Base-by-base conservation (phyloP, 192 early-diverging fungal species). In the Umbelopsis isabellina region DNA sequence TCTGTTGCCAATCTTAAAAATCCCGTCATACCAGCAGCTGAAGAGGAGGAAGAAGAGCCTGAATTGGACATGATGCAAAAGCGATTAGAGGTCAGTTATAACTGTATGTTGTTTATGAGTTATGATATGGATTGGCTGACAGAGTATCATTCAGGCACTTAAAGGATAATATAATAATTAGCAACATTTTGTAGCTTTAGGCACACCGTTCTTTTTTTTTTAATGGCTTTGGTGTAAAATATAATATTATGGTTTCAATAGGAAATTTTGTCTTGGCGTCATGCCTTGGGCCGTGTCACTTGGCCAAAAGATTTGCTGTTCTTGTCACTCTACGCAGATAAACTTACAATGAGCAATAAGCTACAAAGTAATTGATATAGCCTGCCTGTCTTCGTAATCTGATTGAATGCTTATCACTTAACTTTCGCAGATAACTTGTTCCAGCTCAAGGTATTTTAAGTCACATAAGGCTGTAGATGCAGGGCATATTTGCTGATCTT, bases 21-120 rank as follows among this genome's bases (percentile, higher is more conserved):
- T 11, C 68, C 69, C 3, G 65, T 61, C 16, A 48, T 52, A 58
- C 68, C 71, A n/a, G 82, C 81, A 15, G 80, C 76, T 45, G 80
- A 86, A 12, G 87, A 88, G 30, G 83, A 87, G 37, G 93, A 90
- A 67, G 85, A 87, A 20, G 93, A 91, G 41, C 84, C 88, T 18
- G 92, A 93, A 71, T 61, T 95, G 50, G 91, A 95, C 65, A 85
- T 87, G 35, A 97, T 97, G 94, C 88, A 91, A 50, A 85, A 89
- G 47, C 88, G 95, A n/a, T 78, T 97, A 68, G 87, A 93, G 70
- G 94, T 92, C 46, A 83, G 93, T 22, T 86, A 91, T 55, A 84
- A 67, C 33, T 41, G 0, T 41, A 41, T 52, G 21, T 20, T 8
- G 21, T 44, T 53, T 30, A 20, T 41, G 13, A 51, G 52, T 3